Evolutionary conservation across 116 monocot species (phyloP).

Genomic region (Zostera marina): DNA sequence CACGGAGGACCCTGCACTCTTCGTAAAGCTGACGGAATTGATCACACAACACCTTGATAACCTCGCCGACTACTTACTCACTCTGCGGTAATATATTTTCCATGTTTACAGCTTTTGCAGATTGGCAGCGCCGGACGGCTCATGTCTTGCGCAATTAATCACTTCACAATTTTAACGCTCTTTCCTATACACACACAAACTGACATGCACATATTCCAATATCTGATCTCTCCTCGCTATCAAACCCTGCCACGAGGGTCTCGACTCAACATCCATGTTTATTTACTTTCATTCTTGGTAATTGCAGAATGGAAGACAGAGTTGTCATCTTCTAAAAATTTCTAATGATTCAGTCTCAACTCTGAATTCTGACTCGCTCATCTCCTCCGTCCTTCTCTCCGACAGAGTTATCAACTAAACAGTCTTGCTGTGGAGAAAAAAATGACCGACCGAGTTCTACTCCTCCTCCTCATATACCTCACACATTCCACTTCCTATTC

Average conservation of each 20-base stretch:
- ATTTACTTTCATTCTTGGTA: not conserved
- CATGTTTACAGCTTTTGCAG: not conserved
- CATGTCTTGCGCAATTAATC: not conserved
- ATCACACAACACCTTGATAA: not conserved
- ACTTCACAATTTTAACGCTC: not conserved
- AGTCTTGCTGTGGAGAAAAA: not conserved
- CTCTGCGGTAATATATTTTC: not conserved
- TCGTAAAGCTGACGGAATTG: slow-evolving; percentile 3
- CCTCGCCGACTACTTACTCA: not conserved
- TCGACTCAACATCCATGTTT: too few species aligned
- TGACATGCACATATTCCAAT: not conserved
- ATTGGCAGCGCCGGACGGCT: not conserved
- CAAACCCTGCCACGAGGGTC: too few species aligned
- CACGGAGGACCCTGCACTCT: not conserved
- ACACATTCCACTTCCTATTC: not conserved
- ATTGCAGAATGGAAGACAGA: not conserved
- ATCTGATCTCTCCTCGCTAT: not conserved
- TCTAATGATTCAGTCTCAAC: too few species aligned
- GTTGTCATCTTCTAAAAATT: too few species aligned
- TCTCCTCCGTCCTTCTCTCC: too few species aligned
- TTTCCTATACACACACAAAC: not conserved
- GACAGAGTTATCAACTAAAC: too few species aligned
- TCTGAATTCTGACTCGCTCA: not conserved
- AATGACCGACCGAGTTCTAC: not conserved
- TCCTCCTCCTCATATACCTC: not conserved